Evolutionary conservation across 2,329 filamentous ascomycete species (phyloP).

Genomic region (Fusarium oxysporum): DNA sequence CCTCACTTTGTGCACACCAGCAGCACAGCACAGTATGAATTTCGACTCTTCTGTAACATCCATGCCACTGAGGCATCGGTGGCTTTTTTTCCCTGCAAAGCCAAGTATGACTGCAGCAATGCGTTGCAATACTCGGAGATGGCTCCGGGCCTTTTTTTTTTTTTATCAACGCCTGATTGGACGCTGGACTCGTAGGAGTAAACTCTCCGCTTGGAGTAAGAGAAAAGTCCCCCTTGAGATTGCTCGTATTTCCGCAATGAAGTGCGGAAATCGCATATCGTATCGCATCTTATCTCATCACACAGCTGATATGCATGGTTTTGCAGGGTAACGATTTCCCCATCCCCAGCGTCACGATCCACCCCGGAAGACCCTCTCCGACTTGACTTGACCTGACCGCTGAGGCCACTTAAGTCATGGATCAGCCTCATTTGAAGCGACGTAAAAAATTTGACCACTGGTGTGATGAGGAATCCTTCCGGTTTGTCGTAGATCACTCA

Average conservation of each 20-base stretch:
- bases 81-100: not conserved
- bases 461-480: not conserved
- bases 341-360: slow-evolving; percentile 1
- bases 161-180: not conserved
- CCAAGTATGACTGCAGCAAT: not conserved
- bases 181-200: slow-evolving; percentile 30
- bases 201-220: slow-evolving; percentile 33
- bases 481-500: slow-evolving; percentile 17
- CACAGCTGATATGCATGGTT: slow-evolving; percentile 2
- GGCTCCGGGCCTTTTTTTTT: not conserved
- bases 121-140: not conserved
- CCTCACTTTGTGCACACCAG: slow-evolving; percentile 5
- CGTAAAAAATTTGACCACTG: not conserved
- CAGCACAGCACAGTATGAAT: slow-evolving; percentile 6
- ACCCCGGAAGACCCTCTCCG: slow-evolving; percentile 42
- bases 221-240: slow-evolving; percentile 3
- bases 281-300: not conserved
- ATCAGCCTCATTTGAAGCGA: not conserved
- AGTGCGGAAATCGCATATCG: not conserved
- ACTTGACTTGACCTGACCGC: slow-evolving; percentile 11
- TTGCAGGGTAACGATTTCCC: not conserved
- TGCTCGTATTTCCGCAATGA: not conserved
- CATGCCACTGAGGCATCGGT: slow-evolving; percentile 16
- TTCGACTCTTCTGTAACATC: not conserved
- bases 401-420: not conserved